Percentiles rank a stretch among this genome's conserved stretches.
Conservation (phyloP, 176 grass and related monocot species). For the Oryza glumipatula region DNA sequence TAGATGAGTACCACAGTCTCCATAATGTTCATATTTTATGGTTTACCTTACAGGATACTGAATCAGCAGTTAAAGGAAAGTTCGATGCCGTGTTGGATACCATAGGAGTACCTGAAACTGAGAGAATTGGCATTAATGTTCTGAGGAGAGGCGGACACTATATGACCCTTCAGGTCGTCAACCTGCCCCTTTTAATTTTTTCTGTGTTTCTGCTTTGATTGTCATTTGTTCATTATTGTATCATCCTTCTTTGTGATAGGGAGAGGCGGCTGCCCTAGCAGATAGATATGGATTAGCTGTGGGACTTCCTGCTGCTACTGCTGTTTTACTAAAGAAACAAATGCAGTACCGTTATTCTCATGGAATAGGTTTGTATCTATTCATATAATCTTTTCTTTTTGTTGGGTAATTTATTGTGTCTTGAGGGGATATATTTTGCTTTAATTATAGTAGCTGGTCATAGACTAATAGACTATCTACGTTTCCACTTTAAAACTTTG, state of each 20-base stretch:
- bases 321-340: constrained; percentile 81
- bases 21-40: constrained; percentile 17
- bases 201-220: neutral
- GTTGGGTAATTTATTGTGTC: neutral
- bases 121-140: constrained; percentile 80
- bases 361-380: constrained; percentile 60
- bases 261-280: constrained; percentile 79
- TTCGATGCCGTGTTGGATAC: constrained; percentile 97
- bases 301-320: constrained; percentile 83
- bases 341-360: constrained; percentile 72
- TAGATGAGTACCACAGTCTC: neutral
- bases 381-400: neutral
- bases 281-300: constrained; percentile 81
- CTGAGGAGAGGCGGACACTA: constrained; percentile 92
- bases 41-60: constrained; percentile 69
- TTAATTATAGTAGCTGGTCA: neutral
- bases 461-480: neutral
- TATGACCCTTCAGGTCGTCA: constrained; percentile 96
- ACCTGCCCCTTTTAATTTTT: neutral
- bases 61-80: constrained; percentile 68
- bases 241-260: constrained; percentile 49
- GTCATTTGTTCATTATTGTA: constrained; percentile 20
- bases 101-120: constrained; percentile 90
- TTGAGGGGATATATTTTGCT: neutral
- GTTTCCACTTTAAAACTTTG: neutral